Conservation (phyloP, 1,284 basidiomycete species). For the Irpex sp. region DNA sequence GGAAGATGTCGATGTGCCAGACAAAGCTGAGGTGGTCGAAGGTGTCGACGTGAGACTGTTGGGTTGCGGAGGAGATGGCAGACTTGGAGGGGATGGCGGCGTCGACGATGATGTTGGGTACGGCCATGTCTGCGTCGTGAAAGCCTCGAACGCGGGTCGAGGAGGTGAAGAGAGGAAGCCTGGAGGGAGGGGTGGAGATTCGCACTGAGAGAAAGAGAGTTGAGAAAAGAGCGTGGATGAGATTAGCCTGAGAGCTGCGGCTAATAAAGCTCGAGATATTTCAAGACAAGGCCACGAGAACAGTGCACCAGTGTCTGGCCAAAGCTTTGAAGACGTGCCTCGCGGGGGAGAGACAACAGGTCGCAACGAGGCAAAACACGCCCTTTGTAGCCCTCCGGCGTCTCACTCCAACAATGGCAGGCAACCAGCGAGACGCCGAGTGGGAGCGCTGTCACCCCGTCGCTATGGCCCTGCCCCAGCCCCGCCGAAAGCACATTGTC, state of each 20-base stretch:
- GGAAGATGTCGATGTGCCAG: constrained; percentile 28
- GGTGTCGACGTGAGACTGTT: constrained; percentile 7
- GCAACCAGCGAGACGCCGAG: too few species aligned
- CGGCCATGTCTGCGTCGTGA: constrained; percentile 5
- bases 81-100: constrained; percentile 10
- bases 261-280: background rate
- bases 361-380: too few species aligned
- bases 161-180: background rate
- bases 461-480: too few species aligned
- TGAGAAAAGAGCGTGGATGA: background rate
- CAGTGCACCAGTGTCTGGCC: too few species aligned
- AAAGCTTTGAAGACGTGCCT: too few species aligned
- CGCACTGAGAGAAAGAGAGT: background rate
- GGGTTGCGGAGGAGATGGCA: constrained; percentile 1
- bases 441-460: too few species aligned
- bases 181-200: background rate
- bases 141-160: background rate
- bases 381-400: too few species aligned
- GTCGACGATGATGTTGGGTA: constrained; percentile 6
- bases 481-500: too few species aligned
- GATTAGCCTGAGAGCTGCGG: background rate
- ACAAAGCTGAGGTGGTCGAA: constrained; percentile 23
- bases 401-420: too few species aligned
- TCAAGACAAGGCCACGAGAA: background rate
- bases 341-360: too few species aligned